Evolutionary conservation across 345 rosid genomes (phyloP), one percentile per base, ranked within the genome.

Genomic region (Hibiscus syriacus): DNA sequence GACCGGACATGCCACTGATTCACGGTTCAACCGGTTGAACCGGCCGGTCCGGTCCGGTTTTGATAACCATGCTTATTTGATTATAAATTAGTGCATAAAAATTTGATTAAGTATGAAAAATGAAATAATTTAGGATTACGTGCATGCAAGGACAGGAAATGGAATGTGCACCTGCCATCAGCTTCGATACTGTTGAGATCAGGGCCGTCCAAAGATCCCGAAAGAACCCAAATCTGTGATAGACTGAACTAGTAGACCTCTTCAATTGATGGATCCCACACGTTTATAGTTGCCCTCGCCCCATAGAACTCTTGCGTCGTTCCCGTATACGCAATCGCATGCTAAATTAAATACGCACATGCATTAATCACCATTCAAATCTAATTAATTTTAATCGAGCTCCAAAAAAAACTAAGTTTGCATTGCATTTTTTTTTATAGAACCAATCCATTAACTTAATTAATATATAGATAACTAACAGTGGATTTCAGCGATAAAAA

Each of bases 181-280:
- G 98, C 98, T 82, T 95, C 99, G n/a, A 95, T 92, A 66, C 99
- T 95, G 76, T 95, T 95, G 79, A 95, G 98, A 84, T 95, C 98
- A 67, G 95, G 64, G 71, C 97, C 96, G 74, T 86, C 98, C 73
- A 95, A 95, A 46, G 97, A 88, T 63, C 99, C 98, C 5, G 98
- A 94, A 32, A 95, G 84, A 70, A 95, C 30, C 99, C 99, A 95
- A 67, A 95, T 82, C 85, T 95, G 99, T 0, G 99, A 92, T 13
- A 95, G 86, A 77, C 99, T 95, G 80, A 95, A 92, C 85, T 95
- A 97, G 85, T 85, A 88, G 82, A 85, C 84, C 64, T 79, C 72
- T 77, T 88, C 85, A 63, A 92, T 87, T 50, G 80, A 77, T 22
- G 99, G 99, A 76, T 92, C 96, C 99, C 99, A 95, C 49, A 95